Conservation (phyloP, 2,329 filamentous ascomycete species). For the Verticillium nubilum region DNA sequence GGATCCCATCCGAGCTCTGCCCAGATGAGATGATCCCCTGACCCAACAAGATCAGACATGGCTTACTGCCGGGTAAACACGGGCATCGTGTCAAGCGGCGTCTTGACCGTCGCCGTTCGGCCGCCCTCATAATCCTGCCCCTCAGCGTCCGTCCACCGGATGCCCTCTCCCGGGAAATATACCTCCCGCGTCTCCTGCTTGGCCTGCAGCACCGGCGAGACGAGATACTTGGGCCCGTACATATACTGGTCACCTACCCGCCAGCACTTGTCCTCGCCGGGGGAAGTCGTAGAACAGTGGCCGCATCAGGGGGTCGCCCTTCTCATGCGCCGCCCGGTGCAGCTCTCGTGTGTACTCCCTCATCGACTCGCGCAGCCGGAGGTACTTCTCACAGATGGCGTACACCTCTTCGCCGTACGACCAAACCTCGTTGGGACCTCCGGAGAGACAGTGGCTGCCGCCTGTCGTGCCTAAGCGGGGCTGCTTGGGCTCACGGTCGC, state of each 20-base stretch:
- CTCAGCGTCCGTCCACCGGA: conserved; percentile 8
- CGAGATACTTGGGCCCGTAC: conserved; percentile 55
- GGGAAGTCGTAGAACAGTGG: conserved; percentile 61
- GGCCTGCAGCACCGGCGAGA: conserved; percentile 48
- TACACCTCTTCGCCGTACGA: conserved; percentile 58
- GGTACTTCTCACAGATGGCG: conserved; percentile 53
- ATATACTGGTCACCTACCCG: conserved; percentile 57
- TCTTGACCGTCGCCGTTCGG: conserved; percentile 6
- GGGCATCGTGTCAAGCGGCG: conserved; percentile 10
- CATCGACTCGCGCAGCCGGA: conserved; percentile 51
- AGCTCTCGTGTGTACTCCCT: conserved; percentile 51
- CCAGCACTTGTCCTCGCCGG: conserved; percentile 47
- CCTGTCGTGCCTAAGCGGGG: conserved; percentile 12
- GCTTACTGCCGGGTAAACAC: conserved; percentile 6
- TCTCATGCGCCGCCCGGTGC: conserved; percentile 55
- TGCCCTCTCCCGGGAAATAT: conserved; percentile 41
- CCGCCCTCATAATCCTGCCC: conserved; percentile 7
- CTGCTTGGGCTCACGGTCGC: conserved; percentile 54
- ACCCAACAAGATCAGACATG: neutral
- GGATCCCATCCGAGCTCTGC: neutral
- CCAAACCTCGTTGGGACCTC: conserved; percentile 60
- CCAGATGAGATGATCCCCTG: neutral
- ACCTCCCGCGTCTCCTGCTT: conserved; percentile 36
- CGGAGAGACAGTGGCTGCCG: conserved; percentile 31
- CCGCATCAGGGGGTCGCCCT: conserved; percentile 56